Conservation (phyloP, 306 rosid genomes). For the Quercus cerris region DNA sequence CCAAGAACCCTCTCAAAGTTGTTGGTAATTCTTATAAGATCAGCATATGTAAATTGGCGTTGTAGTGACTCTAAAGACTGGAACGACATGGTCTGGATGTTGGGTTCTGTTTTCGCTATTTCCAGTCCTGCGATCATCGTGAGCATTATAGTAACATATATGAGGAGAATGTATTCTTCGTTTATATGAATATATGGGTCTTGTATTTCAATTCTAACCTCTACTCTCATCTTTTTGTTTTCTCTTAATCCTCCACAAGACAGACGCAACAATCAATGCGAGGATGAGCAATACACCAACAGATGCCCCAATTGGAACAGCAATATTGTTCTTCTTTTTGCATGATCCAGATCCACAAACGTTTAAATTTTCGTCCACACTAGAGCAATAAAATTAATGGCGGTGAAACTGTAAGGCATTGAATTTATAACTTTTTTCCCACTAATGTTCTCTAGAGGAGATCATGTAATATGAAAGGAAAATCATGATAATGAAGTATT, state of each 20-base stretch:
- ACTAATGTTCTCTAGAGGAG: no score
- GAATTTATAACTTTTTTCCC: no score
- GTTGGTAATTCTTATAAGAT: constrained; percentile 37
- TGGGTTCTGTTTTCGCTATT: background rate
- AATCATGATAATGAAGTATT: background rate
- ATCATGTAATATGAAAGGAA: no score
- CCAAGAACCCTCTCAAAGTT: constrained; percentile 41
- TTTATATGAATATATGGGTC: no score
- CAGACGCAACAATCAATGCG: constrained; percentile 8
- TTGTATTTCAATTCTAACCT: background rate
- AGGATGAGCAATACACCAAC: constrained; percentile 33
- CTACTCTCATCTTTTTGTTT: constrained; percentile 14
- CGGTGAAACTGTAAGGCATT: no score
- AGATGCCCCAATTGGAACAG: constrained; percentile 36
- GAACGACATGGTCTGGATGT: background rate
- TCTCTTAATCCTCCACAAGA: constrained; percentile 14
- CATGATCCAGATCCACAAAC: constrained; percentile 17
- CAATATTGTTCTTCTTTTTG: background rate
- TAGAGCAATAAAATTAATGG: background rate
- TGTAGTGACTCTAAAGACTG: constrained; percentile 23
- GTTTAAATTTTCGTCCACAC: constrained; percentile 25
- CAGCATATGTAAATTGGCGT: constrained; percentile 34
- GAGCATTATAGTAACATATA: no score
- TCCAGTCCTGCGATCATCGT: background rate
- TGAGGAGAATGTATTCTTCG: no score